Conservation (phyloP, 78 protist genomes). For the Acrasis kona region DNA sequence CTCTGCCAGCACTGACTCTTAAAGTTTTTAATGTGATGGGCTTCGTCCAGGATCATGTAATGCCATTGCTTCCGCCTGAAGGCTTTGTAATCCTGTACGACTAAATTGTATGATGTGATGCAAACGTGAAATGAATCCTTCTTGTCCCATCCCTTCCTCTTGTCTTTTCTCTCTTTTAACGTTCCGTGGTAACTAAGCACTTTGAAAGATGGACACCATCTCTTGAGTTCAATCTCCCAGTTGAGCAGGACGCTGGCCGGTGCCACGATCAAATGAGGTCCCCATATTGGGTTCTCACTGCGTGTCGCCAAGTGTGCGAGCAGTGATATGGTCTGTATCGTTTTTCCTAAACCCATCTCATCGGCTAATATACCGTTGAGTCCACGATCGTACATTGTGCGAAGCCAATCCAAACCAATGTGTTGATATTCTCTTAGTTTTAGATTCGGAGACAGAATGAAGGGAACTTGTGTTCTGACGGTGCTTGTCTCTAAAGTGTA, state of each 20-base stretch:
- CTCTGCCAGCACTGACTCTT: constrained; percentile 68
- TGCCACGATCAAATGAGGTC: constrained; percentile 88
- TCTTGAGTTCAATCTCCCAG: constrained; percentile 88
- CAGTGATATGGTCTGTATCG: constrained; percentile 81
- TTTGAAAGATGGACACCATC: constrained; percentile 87
- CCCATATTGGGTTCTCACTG: constrained; percentile 65
- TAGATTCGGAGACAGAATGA: constrained; percentile 23
- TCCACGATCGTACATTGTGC: constrained; percentile 53
- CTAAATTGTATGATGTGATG: constrained; percentile 75
- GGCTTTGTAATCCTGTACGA: constrained; percentile 38
- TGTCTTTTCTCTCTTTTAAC: constrained; percentile 56
- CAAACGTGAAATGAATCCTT: constrained; percentile 74
- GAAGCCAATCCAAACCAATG: constrained; percentile 87
- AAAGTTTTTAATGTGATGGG: constrained; percentile 90
- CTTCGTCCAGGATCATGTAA: constrained; percentile 93
- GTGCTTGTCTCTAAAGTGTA: constrained; percentile 48
- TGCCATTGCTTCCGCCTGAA: constrained; percentile 62
- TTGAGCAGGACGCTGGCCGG: constrained; percentile 72
- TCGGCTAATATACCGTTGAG: constrained; percentile 93
- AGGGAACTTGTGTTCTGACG: constrained; percentile 64
- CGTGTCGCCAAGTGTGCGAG: constrained; percentile 78
- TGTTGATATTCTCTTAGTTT: constrained; percentile 83
- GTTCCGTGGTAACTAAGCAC: constrained; percentile 77
- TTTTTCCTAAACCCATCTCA: constrained; percentile 92
- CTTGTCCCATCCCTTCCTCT: constrained; percentile 79